A percentile compares a stretch with the other conserved stretches of the same genome.
Evolutionary conservation across 1,284 basidiomycete genomes (phyloP).

Genomic region (Apiotrichum gracile): DNA sequence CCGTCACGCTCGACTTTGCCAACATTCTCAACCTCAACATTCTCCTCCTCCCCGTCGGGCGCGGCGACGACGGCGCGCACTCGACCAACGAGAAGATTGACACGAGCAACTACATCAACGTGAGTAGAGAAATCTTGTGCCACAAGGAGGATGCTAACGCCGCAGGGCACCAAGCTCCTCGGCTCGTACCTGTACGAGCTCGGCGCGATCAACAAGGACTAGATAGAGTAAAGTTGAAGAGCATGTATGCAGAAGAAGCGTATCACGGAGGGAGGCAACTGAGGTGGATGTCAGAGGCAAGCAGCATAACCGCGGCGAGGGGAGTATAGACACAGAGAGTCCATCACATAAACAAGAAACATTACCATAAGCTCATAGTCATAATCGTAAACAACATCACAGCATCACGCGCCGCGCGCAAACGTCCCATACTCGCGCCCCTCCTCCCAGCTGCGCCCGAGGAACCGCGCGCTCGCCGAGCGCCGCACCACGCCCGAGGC

Average conservation of each 20-base stretch:
- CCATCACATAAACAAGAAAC: too few species aligned
- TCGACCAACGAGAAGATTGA: conserved; percentile 93
- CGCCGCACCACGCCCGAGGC: neutral
- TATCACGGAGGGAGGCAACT: neutral
- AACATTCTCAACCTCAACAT: conserved; percentile 70
- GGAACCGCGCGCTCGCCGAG: conserved; percentile 1
- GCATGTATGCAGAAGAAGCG: neutral
- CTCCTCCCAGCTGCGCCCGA: conserved; percentile 2
- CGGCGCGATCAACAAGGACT: conserved; percentile 43
- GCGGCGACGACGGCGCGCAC: conserved; percentile 84
- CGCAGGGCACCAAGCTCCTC: conserved; percentile 60
- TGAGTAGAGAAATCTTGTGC: conserved; percentile 38
- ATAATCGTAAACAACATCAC: neutral
- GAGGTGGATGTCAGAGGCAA: too few species aligned
- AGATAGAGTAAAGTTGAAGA: neutral
- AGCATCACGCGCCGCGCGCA: neutral
- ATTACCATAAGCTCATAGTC: too few species aligned
- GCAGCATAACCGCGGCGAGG: too few species aligned
- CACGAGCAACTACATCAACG: conserved; percentile 80
- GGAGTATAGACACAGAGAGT: too few species aligned
- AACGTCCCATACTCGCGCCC: neutral
- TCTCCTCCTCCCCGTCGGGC: conserved; percentile 82
- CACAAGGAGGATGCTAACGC: neutral
- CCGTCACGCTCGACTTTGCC: conserved; percentile 92
- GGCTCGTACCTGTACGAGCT: conserved; percentile 80